Evolutionary conservation across 305 asterid genomes (phyloP).

Genomic region (Fraxinus baroniana): DNA sequence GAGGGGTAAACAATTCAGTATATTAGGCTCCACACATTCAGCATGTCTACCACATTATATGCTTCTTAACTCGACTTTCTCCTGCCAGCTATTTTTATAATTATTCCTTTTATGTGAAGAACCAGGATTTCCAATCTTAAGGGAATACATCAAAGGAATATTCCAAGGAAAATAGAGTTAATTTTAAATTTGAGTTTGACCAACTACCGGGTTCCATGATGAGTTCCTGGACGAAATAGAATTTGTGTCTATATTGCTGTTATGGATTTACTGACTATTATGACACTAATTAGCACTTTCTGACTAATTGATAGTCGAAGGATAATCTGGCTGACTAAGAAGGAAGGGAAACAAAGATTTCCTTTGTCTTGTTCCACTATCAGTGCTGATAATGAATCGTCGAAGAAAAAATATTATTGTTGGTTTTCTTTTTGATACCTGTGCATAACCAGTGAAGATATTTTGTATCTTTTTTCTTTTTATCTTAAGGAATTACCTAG

Average conservation of each 20-base stretch:
- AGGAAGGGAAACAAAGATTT: neutral
- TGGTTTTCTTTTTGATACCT: neutral
- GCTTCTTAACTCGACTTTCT: neutral
- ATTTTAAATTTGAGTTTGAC: neutral
- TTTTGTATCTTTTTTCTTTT: too few relatives aligned
- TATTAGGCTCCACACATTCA: neutral
- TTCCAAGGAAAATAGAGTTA: neutral
- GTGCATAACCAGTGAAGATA: neutral
- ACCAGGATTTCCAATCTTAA: neutral
- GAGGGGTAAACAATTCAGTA: neutral
- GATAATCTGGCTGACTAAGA: neutral
- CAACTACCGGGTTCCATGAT: neutral
- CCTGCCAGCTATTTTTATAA: neutral
- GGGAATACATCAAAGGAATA: neutral
- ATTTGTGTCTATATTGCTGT: neutral
- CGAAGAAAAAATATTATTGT: neutral
- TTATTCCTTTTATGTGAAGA: neutral
- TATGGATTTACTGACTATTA: neutral
- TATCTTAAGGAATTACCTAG: neutral
- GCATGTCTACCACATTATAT: neutral
- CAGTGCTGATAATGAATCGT: neutral
- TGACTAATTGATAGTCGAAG: neutral
- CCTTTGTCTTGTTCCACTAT: neutral
- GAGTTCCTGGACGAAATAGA: neutral
- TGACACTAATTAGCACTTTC: neutral